Conservation (phyloP, 768 basidiomycete genomes). For the Exidia glandulosa region DNA sequence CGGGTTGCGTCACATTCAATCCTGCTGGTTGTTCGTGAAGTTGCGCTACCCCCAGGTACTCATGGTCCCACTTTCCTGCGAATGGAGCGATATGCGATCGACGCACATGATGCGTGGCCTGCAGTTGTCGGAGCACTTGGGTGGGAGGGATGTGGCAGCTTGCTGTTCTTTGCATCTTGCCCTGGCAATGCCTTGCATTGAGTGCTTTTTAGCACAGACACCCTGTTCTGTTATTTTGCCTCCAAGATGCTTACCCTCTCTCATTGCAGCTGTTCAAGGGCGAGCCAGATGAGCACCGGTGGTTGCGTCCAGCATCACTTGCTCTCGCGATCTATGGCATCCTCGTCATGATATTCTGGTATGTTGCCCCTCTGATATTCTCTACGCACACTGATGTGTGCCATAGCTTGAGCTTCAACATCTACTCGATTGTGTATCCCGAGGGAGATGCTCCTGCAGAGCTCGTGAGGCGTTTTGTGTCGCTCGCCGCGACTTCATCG, state of each 20-base stretch:
- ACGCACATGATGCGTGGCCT: too few relatives aligned
- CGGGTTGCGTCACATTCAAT: too few relatives aligned
- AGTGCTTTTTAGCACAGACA: too few relatives aligned
- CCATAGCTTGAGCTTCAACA: conserved; percentile 63
- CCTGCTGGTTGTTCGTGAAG: too few relatives aligned
- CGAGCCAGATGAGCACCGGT: conserved; percentile 41
- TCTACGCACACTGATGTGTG: not conserved
- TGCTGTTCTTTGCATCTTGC: too few relatives aligned
- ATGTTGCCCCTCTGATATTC: conserved; percentile 18
- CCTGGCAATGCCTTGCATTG: too few relatives aligned
- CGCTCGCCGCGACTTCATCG: not conserved
- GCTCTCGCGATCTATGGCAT: conserved; percentile 65
- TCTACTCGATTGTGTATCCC: conserved; percentile 47
- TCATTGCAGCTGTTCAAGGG: conserved; percentile 52
- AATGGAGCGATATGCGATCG: too few relatives aligned
- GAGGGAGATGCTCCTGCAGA: not conserved
- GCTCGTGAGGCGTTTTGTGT: not conserved
- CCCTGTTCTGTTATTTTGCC: too few relatives aligned
- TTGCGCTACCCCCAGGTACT: too few relatives aligned
- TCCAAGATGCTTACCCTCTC: not conserved
- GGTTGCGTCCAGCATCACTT: conserved; percentile 50
- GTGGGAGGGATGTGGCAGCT: not conserved
- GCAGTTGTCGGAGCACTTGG: too few relatives aligned
- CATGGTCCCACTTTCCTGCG: too few relatives aligned
- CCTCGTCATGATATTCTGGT: conserved; percentile 84